Evolutionary conservation across 208 protist species (phyloP), one percentile per base, ranked within the genome.

Genomic region (Endotrypanum monterogeii): DNA sequence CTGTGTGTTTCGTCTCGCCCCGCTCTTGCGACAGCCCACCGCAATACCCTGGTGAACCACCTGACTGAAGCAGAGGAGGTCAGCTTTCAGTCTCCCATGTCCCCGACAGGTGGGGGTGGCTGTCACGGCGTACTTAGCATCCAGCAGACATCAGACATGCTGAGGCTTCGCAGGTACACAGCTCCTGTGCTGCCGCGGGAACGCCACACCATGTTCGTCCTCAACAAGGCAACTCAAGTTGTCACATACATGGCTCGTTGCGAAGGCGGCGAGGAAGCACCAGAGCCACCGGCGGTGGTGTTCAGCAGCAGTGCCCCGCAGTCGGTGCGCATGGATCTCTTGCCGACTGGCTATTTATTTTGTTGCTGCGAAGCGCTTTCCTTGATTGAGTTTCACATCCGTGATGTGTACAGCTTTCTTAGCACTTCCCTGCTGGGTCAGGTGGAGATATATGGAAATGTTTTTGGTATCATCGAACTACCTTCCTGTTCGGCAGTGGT

Each of bases 311-410:
- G 80, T 57, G 71, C 81, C n/a, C 77, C 48, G 67, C 74, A 87
- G 44, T 86, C 86, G 32, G 82, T 95, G 23, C 87, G 92, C 39
- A 91, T 89, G 56, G 92, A 97, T 78, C 80, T 97, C 44, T 63
- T 88, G 14, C 84, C 88, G 63, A 94, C 90, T 3, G 83, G 83
- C 54, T 94, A 89, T 63, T 73, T 97, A 50, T 92, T 97, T 66
- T 91, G 86, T 66, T 88, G 82, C 62, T 86, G 72, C 73, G 85
- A 86, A 44, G 87, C 89, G 39, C 78, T 97, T 9, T 83, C 86
- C 14, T 75, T 94, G 14, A 89, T 95, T 66, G 85, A 92, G 39
- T 90, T 89, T 74, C 84, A 93, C 71, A 85, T 88, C 41, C 75
- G 76, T 25, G 86, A 94, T 68, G 57, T 91, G 3, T 86, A 91